Conservation (phyloP, 1,139 yeast species). For the Spathaspora sp. region DNA sequence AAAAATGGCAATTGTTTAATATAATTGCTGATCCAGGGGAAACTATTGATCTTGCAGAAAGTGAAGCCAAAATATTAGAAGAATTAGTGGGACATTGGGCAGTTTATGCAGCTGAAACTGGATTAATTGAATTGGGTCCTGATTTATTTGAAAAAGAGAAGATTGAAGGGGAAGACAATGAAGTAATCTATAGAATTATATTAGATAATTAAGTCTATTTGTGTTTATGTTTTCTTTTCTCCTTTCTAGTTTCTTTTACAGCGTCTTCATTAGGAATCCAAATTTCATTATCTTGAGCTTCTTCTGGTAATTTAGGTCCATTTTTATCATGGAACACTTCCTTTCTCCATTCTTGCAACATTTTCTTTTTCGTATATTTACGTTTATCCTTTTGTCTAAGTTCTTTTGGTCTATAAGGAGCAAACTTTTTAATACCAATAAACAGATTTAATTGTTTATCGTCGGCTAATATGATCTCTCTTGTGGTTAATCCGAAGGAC, state of each 20-base stretch:
- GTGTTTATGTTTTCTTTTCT: constrained; percentile 3
- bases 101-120: constrained; percentile 54
- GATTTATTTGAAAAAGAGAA: constrained; percentile 15
- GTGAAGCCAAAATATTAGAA: constrained; percentile 30
- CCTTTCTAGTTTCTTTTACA: neutral
- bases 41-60: constrained; percentile 36
- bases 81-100: constrained; percentile 51
- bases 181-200: constrained; percentile 11
- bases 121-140: constrained; percentile 37
- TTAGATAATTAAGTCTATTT: constrained; percentile 6
- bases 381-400: constrained; percentile 74
- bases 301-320: constrained; percentile 49
- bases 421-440: constrained; percentile 88
- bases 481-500: constrained; percentile 77
- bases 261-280: constrained; percentile 34
- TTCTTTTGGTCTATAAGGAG: constrained; percentile 85
- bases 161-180: constrained; percentile 12
- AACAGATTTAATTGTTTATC: constrained; percentile 81
- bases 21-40: constrained; percentile 49
- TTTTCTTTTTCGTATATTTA: constrained; percentile 78
- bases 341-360: constrained; percentile 87
- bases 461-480: constrained; percentile 89
- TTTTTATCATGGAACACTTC: constrained; percentile 67
- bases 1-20: constrained; percentile 50
- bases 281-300: constrained; percentile 31